Evolutionary conservation across 345 rosid genomes (phyloP).

Genomic region (Psidium guajava): DNA sequence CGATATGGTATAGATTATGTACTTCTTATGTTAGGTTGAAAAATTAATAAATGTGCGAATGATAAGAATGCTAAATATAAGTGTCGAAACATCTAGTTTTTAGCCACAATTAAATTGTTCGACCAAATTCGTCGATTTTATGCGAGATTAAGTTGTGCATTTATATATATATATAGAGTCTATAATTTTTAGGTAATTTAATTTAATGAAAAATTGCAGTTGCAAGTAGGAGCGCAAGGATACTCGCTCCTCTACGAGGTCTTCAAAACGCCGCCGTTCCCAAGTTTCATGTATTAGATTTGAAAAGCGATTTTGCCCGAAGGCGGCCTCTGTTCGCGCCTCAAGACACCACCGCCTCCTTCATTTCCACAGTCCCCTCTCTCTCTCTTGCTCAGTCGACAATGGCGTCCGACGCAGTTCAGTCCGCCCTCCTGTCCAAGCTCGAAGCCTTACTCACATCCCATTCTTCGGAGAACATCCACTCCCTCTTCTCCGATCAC

Average conservation of each 20-base stretch:
- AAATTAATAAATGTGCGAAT: neutral
- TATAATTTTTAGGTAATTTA: neutral
- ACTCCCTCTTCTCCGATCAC: conserved; percentile 40
- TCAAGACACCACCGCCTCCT: neutral
- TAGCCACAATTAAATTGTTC: neutral
- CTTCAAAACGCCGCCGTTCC: neutral
- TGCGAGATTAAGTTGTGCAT: neutral
- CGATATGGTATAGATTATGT: neutral
- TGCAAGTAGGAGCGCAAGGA: neutral
- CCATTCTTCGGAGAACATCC: conserved; percentile 28
- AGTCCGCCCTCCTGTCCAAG: conserved; percentile 17
- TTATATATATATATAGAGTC: too few relatives aligned
- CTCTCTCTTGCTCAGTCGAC: neutral
- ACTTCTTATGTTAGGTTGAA: neutral
- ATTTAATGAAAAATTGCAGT: neutral
- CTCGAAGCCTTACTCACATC: conserved; percentile 17
- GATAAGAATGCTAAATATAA: neutral
- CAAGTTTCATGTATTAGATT: neutral
- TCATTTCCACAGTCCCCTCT: neutral
- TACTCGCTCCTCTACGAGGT: neutral
- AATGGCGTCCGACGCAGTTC: conserved; percentile 37
- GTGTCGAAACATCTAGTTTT: neutral
- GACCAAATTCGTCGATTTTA: neutral
- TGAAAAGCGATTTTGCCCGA: neutral
- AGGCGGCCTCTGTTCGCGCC: neutral